These are phyloP conservation scores for Pterulicium gracile DNA, from an alignment of 1,284 basidiomycete genomes.

Conservation along the genomic window DNA sequence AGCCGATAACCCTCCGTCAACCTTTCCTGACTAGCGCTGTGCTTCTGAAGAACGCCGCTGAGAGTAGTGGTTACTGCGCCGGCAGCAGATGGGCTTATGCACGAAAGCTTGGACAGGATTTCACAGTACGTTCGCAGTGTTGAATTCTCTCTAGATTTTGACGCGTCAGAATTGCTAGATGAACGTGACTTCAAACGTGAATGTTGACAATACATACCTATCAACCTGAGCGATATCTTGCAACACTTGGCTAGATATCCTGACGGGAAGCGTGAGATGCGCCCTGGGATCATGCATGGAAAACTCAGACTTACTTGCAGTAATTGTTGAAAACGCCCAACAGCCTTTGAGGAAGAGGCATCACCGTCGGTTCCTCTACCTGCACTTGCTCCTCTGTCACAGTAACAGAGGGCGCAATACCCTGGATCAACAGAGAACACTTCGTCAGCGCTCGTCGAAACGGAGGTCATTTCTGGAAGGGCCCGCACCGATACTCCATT, in stretches of 20 bases:
- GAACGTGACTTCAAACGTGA: too few relatives aligned
- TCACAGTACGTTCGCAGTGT: neutral
- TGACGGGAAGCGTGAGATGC: conserved; percentile 12
- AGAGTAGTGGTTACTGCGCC: neutral
- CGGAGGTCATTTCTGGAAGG: too few relatives aligned
- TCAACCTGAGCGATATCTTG: conserved; percentile 29
- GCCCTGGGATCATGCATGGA: conserved; percentile 1
- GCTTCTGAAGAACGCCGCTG: neutral
- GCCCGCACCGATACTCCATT: neutral
- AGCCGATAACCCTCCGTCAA: neutral
- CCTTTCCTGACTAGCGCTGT: neutral
- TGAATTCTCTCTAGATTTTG: neutral
- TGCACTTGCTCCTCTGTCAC: too few relatives aligned
- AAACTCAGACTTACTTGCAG: neutral
- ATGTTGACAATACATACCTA: conserved; percentile 14
- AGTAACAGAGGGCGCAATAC: too few relatives aligned
- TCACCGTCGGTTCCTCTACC: too few relatives aligned
- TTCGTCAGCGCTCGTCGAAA: too few relatives aligned
- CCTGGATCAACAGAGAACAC: too few relatives aligned
- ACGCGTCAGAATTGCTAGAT: conserved; percentile 10
- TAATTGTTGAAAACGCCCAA: neutral
- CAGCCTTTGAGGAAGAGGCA: too few relatives aligned
- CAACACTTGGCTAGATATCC: conserved; percentile 32
- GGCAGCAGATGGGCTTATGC: neutral
- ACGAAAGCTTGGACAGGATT: neutral